These are phyloP conservation scores for Echium plantagineum DNA, from an alignment of 257 asterid genomes.

Conservation along the genomic window DNA sequence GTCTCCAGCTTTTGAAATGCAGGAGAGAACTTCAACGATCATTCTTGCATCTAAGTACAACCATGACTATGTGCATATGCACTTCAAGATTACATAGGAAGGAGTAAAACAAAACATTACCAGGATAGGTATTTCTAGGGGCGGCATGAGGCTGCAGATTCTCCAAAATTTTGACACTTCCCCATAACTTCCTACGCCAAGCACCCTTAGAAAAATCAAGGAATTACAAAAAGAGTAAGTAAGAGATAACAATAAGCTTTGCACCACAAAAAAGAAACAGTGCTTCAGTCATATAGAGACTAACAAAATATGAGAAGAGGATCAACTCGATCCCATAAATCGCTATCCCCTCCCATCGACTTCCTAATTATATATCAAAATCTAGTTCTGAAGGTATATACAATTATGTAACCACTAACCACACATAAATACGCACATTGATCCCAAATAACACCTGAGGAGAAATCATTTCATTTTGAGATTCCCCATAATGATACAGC, in stretches of 20 bases:
- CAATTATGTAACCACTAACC: too few species aligned
- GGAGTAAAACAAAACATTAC: slow-evolving; percentile 29
- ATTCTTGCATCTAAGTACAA: neutral
- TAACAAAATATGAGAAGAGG: too few species aligned
- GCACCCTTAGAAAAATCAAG: slow-evolving; percentile 36
- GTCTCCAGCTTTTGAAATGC: neutral
- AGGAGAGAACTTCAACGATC: neutral
- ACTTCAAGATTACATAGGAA: neutral
- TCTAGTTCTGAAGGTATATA: too few species aligned
- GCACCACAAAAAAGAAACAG: neutral
- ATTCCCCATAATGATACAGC: too few species aligned
- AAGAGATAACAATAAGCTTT: neutral
- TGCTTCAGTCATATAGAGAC: neutral
- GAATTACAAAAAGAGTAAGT: neutral
- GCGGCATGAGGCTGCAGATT: slow-evolving; percentile 59
- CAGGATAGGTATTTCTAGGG: slow-evolving; percentile 68
- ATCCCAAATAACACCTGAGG: too few species aligned
- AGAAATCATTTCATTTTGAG: too few species aligned
- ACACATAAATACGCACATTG: too few species aligned
- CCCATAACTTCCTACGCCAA: slow-evolving; percentile 78
- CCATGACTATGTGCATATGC: neutral
- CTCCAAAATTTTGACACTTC: slow-evolving; percentile 64
- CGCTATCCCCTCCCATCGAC: too few species aligned
- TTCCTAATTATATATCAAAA: too few species aligned
- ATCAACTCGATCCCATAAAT: neutral